A percentile compares a stretch with the other conserved stretches of the same genome.
These are phyloP conservation scores for Pinus tabuliformis DNA, from an alignment of 75 land plant species.

Conservation along the genomic window DNA sequence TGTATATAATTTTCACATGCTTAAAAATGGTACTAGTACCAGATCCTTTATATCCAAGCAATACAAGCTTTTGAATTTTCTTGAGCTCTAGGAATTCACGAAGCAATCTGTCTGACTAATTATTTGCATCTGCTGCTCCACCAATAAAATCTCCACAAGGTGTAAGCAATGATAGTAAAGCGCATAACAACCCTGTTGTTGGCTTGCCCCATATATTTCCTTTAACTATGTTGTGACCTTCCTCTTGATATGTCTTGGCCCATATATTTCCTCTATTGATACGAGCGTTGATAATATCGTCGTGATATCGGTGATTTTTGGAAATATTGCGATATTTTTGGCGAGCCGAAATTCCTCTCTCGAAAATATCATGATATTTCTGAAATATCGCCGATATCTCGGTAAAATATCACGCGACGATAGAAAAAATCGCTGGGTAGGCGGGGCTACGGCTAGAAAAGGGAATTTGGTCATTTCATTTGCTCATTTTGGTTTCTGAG, in stretches of 20 bases:
- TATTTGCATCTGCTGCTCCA: slow-evolving; percentile 18
- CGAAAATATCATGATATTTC: no score
- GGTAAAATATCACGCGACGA: no score
- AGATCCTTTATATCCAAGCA: slow-evolving; percentile 67
- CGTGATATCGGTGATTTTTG: no score
- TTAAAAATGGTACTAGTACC: slow-evolving; percentile 21
- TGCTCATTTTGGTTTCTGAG: no score
- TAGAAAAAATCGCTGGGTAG: no score
- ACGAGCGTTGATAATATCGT: background rate
- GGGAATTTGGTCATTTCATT: no score
- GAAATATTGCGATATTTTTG: no score
- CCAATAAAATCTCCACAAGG: slow-evolving; percentile 33
- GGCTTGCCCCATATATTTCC: slow-evolving; percentile 98
- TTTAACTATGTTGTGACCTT: slow-evolving; percentile 84
- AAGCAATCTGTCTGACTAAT: slow-evolving; percentile 22
- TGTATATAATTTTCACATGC: slow-evolving; percentile 89
- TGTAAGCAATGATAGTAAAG: slow-evolving; percentile 75
- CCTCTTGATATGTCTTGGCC: slow-evolving; percentile 82
- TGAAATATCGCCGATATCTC: no score
- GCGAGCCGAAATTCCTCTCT: no score
- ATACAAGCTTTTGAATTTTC: slow-evolving; percentile 64
- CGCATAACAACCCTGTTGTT: slow-evolving; percentile 53
- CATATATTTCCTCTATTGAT: slow-evolving; percentile 89
- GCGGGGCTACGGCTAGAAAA: no score
- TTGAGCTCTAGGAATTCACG: slow-evolving; percentile 59